These are phyloP conservation scores for Cantharellus cinnabarinus DNA, from an alignment of 768 basidiomycete species.

Conservation along the genomic window DNA sequence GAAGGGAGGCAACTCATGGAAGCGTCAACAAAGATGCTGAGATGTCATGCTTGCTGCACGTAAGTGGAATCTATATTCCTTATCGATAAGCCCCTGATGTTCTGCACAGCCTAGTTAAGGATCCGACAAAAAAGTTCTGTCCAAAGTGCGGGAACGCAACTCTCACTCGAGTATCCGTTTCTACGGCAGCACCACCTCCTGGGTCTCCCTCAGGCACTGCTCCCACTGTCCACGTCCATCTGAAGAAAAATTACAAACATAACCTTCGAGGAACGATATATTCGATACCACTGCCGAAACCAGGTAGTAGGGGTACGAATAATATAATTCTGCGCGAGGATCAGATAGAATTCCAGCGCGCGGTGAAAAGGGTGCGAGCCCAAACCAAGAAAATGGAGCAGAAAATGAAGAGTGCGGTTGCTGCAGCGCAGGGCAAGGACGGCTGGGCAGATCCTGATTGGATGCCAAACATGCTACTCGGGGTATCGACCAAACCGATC, in stretches of 20 bases:
- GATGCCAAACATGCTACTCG: conserved; percentile 59
- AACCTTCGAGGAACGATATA: conserved; percentile 78
- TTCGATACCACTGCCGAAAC: conserved; percentile 77
- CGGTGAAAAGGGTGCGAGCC: conserved; percentile 55
- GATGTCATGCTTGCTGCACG: conserved; percentile 99
- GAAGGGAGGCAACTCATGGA: conserved; percentile 80
- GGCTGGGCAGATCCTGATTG: conserved; percentile 93
- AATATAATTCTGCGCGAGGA: conserved; percentile 86
- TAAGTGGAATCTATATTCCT: conserved; percentile 23
- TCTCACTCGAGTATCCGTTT: conserved; percentile 77
- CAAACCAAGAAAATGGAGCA: conserved; percentile 61
- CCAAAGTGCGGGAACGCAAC: conserved; percentile 92
- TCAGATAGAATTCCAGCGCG: conserved; percentile 69
- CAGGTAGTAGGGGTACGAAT: conserved; percentile 50
- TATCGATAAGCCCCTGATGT: background rate
- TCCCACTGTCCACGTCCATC: conserved; percentile 67
- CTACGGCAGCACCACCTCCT: conserved; percentile 38
- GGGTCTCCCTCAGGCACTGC: conserved; percentile 23
- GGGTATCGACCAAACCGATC: conserved; percentile 33
- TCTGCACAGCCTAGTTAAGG: conserved; percentile 69
- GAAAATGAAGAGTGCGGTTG: conserved; percentile 40
- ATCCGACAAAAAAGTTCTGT: conserved; percentile 86
- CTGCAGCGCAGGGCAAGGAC: conserved; percentile 15
- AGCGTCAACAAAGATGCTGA: conserved; percentile 86
- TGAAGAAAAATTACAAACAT: conserved; percentile 93